Evolutionary conservation across 768 basidiomycete species (phyloP), one percentile per base, ranked within the genome.

Genomic region (Lyophyllum semitale): DNA sequence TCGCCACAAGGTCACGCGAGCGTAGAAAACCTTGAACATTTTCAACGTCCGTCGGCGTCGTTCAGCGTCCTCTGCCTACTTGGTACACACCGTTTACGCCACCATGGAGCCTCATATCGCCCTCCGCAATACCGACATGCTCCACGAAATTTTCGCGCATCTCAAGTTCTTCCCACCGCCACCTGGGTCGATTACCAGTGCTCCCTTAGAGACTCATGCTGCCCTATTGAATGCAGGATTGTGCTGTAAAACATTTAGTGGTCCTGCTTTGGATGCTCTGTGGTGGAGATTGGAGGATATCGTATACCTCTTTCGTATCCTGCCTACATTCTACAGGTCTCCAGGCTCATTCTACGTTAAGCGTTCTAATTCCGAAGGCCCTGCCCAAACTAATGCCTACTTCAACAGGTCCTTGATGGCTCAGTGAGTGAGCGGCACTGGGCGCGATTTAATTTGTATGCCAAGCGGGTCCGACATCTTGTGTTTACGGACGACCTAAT

Each of bases 251-350:
- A 9, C 40, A 30, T 49, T 53, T 20, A 48, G 22, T 11, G 32
- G 32, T 0, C 33, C 56, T 48, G 56, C 56, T 12, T 45, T 53
- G 33, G 56, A 58, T 20, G 48, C 41, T 9, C 41, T 58, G 25
- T 58, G 56, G 56, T 41, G 47, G 46, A 58, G 27, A 15, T 20
- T 58, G 29, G 51, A 53, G 12, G 42, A 53, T 27, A 49, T 58
- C 7, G 22, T 35, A 18, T 46, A 48, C 40, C 41, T 58, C n/a
- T 40, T 53, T 6, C 40, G n/a, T 25, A 13, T 58, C 15, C 42
- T 58, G 8, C 56, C 56, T 15, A 32, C 45, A n/a, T 53, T 58
- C 22, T 25, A 25, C 4, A 47, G 12, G n/a, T 40, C 35, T 6
- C 44, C 33, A 29, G 22, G 41, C n/a, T n/a, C n/a, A 0, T 29